A percentile compares a stretch with the other conserved stretches of the same genome.
Conservation (phyloP, 805 yeast species). For the Wickerhamomyces alni region DNA sequence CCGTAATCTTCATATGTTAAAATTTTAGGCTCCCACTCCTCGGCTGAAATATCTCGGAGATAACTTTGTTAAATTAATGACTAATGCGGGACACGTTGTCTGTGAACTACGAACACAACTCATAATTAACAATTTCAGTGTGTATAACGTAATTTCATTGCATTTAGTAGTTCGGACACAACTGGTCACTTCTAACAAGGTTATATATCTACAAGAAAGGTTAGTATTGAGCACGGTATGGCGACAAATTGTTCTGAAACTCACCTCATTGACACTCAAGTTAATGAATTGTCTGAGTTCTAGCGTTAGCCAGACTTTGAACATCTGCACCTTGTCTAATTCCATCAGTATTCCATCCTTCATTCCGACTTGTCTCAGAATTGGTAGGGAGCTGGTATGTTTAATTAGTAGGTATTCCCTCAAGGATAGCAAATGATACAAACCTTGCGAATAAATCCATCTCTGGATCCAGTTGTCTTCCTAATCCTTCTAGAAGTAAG, state of each 20-base stretch:
- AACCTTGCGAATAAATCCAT: constrained; percentile 94
- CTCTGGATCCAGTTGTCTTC: constrained; percentile 88
- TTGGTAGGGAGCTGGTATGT: constrained; percentile 28
- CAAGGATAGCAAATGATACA: constrained; percentile 44
- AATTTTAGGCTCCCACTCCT: too few species aligned
- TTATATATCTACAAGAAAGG: constrained; percentile 32
- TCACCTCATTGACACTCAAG: constrained; percentile 75
- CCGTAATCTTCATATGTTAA: too few species aligned
- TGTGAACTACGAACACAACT: too few species aligned
- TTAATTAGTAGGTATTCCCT: constrained; percentile 27
- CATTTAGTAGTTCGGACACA: constrained; percentile 54
- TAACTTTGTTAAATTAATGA: too few species aligned
- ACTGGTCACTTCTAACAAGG: constrained; percentile 56
- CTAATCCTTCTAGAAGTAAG: constrained; percentile 86
- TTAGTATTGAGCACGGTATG: constrained; percentile 5
- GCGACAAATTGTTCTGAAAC: too few species aligned
- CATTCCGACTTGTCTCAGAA: constrained; percentile 63
- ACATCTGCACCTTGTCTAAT: constrained; percentile 70
- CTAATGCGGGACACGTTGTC: too few species aligned
- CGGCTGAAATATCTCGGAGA: too few species aligned
- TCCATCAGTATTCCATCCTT: constrained; percentile 57
- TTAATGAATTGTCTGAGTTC: constrained; percentile 84
- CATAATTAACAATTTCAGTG: too few species aligned
- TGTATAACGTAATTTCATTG: too few species aligned
- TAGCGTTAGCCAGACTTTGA: constrained; percentile 84